Base-by-base conservation (phyloP, 345 rosid species). In the Arabidopsis thaliana region DNA sequence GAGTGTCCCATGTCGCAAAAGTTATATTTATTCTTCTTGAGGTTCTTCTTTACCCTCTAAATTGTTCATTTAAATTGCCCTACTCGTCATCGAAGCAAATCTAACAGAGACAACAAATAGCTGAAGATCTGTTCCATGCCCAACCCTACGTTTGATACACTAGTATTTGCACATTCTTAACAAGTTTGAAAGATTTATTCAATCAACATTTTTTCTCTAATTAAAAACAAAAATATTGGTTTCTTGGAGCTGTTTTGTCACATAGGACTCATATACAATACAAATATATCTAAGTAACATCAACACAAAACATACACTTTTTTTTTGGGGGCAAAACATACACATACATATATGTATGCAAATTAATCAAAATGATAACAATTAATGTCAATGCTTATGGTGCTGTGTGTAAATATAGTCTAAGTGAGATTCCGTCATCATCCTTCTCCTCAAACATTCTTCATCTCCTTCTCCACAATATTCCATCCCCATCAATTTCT, bases 361-460 rank as follows among this genome's bases (percentile, higher is more conserved):
- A 64, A 51, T 12, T 33, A 67, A 73, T 66, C 16, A 68, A 3
- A 10, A 60, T 49, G 34, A 8, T 36, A 67, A 59, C 25, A 71
- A 8, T 37, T 37, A 37, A 14, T 8, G 33, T 87, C 81, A 89
- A 56, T 86, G 91, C 82, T 82, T 83, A 44, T 82, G 89, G 24
- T 87, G 87, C 65, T 90, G 96, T 42, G 96, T 88, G 83, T 93
- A 93, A 76, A 93, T 87, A 79, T 93, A 93, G 74, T 93, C 98
- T 86, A 93, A 86, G 81, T 93, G 98, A 79, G 85, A 85, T 81
- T 93, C 98, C 38, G 81, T 70, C 14, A 82, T 71, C 28, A 80
- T 72, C 59, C 98, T 87, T 82, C 86, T 85, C 74, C 71, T 80
- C 55, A 84, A 73, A 71, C 94, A 88, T 63, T 87, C 98, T 75